These are phyloP conservation scores for Russula abietina DNA, from an alignment of 768 basidiomycete genomes.

Conservation along the genomic window DNA sequence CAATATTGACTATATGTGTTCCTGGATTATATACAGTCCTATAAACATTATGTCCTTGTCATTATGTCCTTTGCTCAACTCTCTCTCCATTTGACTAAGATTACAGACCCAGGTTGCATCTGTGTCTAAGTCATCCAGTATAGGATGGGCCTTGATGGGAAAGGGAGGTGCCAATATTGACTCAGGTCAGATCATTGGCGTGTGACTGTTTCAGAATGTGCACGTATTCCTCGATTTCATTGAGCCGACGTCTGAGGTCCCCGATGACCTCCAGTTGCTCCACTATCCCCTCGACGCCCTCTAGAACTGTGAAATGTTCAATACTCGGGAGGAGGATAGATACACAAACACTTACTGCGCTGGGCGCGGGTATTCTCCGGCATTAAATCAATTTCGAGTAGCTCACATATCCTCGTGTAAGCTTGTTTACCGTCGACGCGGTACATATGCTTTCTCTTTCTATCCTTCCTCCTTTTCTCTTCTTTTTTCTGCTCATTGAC, in stretches of 20 bases:
- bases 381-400: background rate
- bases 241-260: background rate
- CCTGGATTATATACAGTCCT: too few relatives aligned
- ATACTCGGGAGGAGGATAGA: too few relatives aligned
- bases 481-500: background rate
- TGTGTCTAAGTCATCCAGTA: background rate
- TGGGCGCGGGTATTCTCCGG: background rate
- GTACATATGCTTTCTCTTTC: background rate
- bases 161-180: background rate
- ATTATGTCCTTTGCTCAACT: background rate
- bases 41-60: background rate
- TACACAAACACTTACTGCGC: background rate
- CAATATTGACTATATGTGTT: too few relatives aligned
- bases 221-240: background rate
- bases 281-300: background rate
- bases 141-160: background rate
- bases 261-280: background rate
- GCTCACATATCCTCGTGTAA: background rate
- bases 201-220: background rate
- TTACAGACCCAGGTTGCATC: background rate
- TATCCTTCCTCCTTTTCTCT: background rate
- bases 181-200: too few relatives aligned
- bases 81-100: background rate
- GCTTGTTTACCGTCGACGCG: background rate
- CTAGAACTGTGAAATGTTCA: background rate